A percentile compares a stretch with the other conserved stretches of the same genome.
phyloP scores from a whole-genome alignment of 495 filamentous ascomycete genomes.

The Talaromyces borbonicus region DNA sequence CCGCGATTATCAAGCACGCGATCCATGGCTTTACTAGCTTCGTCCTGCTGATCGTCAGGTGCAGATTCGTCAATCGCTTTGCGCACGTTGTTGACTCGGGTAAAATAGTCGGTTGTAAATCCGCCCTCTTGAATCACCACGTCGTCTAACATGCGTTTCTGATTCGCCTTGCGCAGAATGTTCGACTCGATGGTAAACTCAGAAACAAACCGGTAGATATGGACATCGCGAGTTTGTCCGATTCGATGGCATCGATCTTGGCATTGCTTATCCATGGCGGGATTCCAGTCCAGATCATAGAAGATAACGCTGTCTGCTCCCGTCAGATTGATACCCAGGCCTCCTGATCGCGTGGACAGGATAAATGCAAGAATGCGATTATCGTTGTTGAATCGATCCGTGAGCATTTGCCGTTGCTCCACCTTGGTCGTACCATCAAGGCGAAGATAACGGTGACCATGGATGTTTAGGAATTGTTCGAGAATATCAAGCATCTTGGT shows the following conservation, averaged over 20 bases:
- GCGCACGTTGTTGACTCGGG: constrained; percentile 56
- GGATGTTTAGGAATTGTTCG: constrained; percentile 96
- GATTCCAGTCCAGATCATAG: constrained; percentile 99
- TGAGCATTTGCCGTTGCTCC: constrained; percentile 89
- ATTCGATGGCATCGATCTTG: constrained; percentile 97
- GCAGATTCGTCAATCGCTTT: constrained; percentile 57
- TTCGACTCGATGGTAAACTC: constrained; percentile 99
- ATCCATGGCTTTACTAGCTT: constrained; percentile 76
- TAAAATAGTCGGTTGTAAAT: constrained; percentile 97
- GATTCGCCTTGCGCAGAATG: constrained; percentile 89
- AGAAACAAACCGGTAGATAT: constrained; percentile 94
- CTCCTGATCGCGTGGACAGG: constrained; percentile 86
- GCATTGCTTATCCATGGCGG: constrained; percentile 99
- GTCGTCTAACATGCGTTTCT: constrained; percentile 96
- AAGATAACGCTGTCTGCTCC: constrained; percentile 98
- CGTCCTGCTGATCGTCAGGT: constrained; percentile 47
- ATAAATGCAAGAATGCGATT: constrained; percentile 89
- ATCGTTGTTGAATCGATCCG: constrained; percentile 95
- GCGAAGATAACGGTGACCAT: constrained; percentile 91
- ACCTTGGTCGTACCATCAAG: constrained; percentile 92
- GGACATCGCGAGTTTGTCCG: constrained; percentile 94
- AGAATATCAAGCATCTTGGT: constrained; percentile 96
- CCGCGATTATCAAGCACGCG: constrained; percentile 58
- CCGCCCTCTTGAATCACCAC: constrained; percentile 98
- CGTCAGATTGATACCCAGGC: constrained; percentile 79